Conservation (phyloP, 169 alveolate genomes). For the Plasmodium relictum region DNA sequence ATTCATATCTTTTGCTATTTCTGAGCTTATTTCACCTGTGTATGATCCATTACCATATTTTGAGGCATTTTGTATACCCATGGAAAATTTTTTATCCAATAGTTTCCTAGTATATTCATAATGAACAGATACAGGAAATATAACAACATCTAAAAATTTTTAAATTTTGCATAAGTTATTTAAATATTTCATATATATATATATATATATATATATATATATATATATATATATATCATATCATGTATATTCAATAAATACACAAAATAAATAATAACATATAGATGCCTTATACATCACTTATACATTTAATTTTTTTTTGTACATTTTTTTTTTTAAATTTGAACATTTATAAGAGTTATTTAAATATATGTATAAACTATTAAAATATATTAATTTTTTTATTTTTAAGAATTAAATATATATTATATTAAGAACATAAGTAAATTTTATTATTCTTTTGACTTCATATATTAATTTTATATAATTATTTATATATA, state of each 20-base stretch:
- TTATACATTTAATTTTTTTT: too few relatives aligned
- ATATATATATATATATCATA: too few relatives aligned
- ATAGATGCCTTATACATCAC: too few relatives aligned
- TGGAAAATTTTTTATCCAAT: conserved; percentile 83
- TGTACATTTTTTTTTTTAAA: too few relatives aligned
- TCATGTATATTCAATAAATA: neutral
- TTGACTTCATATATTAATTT: too few relatives aligned
- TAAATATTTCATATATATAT: neutral
- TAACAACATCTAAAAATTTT: conserved; percentile 85
- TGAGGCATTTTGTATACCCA: conserved; percentile 95
- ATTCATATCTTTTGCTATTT: conserved; percentile 94
- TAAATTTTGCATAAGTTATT: neutral
- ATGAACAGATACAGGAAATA: conserved; percentile 93
- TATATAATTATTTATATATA: neutral
- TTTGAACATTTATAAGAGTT: too few relatives aligned
- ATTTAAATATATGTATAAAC: too few relatives aligned
- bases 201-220: conserved; percentile 1
- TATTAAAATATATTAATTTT: too few relatives aligned
- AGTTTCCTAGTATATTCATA: conserved; percentile 85
- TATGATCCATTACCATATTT: conserved; percentile 96
- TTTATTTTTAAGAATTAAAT: too few relatives aligned
- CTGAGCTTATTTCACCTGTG: conserved; percentile 98
- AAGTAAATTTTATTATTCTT: too few relatives aligned
- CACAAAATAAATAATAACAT: too few relatives aligned
- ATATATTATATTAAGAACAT: too few relatives aligned